phyloP scores from a whole-genome alignment of 2,329 filamentous ascomycete genomes.

The Colletotrichum lini region DNA sequence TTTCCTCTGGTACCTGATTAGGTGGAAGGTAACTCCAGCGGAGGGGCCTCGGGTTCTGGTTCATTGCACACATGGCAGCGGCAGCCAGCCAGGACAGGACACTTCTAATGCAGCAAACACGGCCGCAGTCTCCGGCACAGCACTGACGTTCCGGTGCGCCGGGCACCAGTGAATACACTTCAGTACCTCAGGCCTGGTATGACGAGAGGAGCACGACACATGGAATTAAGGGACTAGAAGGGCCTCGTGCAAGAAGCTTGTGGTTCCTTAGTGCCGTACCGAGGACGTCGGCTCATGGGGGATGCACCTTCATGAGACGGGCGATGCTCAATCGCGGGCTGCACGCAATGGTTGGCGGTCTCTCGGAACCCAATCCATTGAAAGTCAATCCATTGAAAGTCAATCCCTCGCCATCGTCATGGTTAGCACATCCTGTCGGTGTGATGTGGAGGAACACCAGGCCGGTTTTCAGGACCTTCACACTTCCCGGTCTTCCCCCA shows the following conservation, averaged over 20 bases:
- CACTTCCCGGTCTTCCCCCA: too few relatives aligned
- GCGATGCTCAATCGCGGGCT: neutral
- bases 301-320: neutral
- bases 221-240: neutral
- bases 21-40: neutral
- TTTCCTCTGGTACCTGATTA: neutral
- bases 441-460: neutral
- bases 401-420: neutral
- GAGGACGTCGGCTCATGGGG: neutral
- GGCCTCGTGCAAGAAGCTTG: neutral
- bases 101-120: conserved; percentile 24
- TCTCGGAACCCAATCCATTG: neutral
- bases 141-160: conserved; percentile 26
- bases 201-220: neutral
- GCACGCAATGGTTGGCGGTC: neutral
- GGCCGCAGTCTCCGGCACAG: conserved; percentile 32
- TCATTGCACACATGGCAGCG: conserved; percentile 29
- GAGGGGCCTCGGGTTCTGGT: conserved; percentile 13
- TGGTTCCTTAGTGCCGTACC: neutral
- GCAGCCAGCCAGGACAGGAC: conserved; percentile 13
- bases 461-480: neutral
- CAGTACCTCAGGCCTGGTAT: conserved; percentile 9
- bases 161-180: conserved; percentile 18
- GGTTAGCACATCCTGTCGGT: neutral
- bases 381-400: conserved; percentile 7